These are phyloP conservation scores for Hydnum rufescens DNA, from an alignment of 768 basidiomycete species.

Conservation along the genomic window DNA sequence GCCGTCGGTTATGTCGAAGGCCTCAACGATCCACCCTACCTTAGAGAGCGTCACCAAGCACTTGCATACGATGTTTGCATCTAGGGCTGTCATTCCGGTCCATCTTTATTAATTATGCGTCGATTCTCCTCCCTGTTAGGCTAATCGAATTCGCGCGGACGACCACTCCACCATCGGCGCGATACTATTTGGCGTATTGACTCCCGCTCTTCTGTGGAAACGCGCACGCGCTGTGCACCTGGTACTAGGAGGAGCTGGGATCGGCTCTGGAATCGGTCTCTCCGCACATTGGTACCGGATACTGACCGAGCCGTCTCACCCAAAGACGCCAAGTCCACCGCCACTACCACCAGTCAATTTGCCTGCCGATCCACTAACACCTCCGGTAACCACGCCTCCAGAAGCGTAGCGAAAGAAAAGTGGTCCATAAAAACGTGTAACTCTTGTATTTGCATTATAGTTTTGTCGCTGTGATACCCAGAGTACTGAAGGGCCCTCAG, in stretches of 20 bases:
- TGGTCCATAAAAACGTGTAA: no score
- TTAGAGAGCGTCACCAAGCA: constrained; percentile 30
- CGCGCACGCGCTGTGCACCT: constrained; percentile 35
- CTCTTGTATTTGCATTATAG: no score
- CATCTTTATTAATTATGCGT: neutral
- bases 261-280: constrained; percentile 6
- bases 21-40: constrained; percentile 5
- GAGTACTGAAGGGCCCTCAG: no score
- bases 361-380: no score
- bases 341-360: no score
- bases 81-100: constrained; percentile 2
- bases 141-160: constrained; percentile 36
- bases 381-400: no score
- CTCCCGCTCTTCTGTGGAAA: constrained; percentile 57
- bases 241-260: constrained; percentile 7
- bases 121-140: constrained; percentile 23
- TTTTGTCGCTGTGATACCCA: no score
- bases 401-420: no score
- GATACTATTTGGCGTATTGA: constrained; percentile 39
- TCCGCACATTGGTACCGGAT: no score
- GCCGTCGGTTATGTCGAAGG: neutral
- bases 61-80: constrained; percentile 37
- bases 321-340: no score
- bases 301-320: no score
- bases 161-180: constrained; percentile 63